phyloP scores from a whole-genome alignment of 2,329 filamentous ascomycete genomes.

The Ophiostoma montium region DNA sequence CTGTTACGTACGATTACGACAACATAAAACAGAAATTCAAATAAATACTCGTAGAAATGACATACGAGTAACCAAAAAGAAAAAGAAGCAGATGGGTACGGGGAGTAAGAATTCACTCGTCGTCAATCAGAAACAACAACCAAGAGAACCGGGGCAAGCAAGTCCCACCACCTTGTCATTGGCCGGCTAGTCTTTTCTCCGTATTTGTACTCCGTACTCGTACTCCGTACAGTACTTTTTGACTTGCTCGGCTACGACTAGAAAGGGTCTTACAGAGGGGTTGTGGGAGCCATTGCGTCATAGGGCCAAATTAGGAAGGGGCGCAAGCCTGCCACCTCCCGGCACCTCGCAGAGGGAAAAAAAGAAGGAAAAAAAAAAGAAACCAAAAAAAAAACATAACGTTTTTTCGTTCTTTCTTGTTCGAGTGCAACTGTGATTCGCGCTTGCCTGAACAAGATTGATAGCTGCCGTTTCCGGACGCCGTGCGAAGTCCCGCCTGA shows the following conservation, averaged over 20 bases:
- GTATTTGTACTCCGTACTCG: too few relatives aligned
- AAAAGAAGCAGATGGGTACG: not conserved
- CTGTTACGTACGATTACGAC: not conserved
- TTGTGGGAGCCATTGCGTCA: slow-evolving; percentile 8
- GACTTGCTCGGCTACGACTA: not conserved
- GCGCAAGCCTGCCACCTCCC: slow-evolving; percentile 3
- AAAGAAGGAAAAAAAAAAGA: not conserved
- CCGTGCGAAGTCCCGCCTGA: too few relatives aligned
- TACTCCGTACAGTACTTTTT: not conserved
- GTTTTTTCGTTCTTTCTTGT: not conserved
- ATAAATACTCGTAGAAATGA: not conserved
- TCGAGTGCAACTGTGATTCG: not conserved
- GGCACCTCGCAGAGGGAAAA: not conserved
- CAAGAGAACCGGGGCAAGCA: too few relatives aligned
- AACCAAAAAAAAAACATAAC: not conserved
- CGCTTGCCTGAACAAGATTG: not conserved
- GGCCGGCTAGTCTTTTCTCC: too few relatives aligned
- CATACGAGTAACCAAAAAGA: not conserved
- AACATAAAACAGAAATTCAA: not conserved
- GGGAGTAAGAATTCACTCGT: too few relatives aligned
- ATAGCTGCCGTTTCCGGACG: not conserved
- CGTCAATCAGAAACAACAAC: too few relatives aligned
- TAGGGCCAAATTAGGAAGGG: slow-evolving; percentile 1
- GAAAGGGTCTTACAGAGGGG: not conserved
- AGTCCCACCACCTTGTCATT: too few relatives aligned